Evolutionary conservation across 176 grass and related monocot species (phyloP).

Genomic region (Poa annua): DNA sequence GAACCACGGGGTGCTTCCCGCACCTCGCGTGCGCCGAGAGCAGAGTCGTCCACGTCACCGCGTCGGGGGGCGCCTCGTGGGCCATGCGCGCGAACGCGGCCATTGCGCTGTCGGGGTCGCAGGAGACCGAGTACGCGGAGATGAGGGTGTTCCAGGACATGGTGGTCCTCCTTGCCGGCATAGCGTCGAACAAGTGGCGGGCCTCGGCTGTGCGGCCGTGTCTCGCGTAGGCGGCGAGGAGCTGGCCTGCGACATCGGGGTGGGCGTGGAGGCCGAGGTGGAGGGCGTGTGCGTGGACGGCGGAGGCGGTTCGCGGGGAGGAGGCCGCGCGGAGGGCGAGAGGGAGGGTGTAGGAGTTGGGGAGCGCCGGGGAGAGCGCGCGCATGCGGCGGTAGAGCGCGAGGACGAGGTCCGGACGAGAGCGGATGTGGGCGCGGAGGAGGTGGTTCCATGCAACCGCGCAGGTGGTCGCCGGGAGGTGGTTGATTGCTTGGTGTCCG

Average conservation of each 20-base stretch:
- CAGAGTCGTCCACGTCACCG: conserved; percentile 64
- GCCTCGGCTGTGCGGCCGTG: conserved; percentile 28
- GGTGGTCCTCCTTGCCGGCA: conserved; percentile 45
- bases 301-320: neutral
- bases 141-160: conserved; percentile 69
- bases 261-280: conserved; percentile 54
- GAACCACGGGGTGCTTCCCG: conserved; percentile 43
- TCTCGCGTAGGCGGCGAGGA: conserved; percentile 51
- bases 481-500: neutral
- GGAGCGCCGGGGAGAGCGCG: conserved; percentile 42
- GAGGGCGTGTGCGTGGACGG: conserved; percentile 51
- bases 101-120: conserved; percentile 31
- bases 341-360: conserved; percentile 68
- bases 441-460: conserved; percentile 56
- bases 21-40: conserved; percentile 58
- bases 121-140: conserved; percentile 52
- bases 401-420: conserved; percentile 35
- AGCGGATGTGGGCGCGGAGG: conserved; percentile 51
- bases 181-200: conserved; percentile 58
- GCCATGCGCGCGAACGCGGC: conserved; percentile 46
- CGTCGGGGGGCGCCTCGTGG: conserved; percentile 17
- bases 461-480: conserved; percentile 18
- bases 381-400: conserved; percentile 58
- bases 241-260: conserved; percentile 53
- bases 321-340: conserved; percentile 51